Evolutionary conservation across 2,329 filamentous ascomycete genomes (phyloP).

Genomic region (Aspergillus versicolor): DNA sequence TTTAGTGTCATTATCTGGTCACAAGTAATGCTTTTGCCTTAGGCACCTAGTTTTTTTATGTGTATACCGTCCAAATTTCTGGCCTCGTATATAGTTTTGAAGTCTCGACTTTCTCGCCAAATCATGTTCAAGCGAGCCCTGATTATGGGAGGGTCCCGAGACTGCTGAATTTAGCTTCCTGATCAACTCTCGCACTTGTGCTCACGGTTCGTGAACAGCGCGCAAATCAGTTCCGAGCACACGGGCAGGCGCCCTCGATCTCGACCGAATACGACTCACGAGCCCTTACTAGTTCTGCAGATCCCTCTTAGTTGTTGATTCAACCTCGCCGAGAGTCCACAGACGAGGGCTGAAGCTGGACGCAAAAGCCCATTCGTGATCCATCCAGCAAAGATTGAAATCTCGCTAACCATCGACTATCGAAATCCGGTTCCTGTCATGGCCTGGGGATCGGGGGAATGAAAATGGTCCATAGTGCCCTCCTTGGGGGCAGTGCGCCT

Average conservation of each 20-base stretch:
- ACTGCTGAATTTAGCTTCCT: not conserved
- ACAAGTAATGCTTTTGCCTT: not conserved
- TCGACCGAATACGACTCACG: not conserved
- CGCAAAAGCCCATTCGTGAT: not conserved
- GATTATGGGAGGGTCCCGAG: not conserved
- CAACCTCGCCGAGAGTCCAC: not conserved
- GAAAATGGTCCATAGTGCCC: not conserved
- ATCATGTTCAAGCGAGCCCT: not conserved
- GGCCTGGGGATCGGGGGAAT: not conserved
- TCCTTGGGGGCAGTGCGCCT: not conserved
- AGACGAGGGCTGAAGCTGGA: not conserved
- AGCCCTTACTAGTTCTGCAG: slow-evolving; percentile 18
- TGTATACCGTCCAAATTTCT: not conserved
- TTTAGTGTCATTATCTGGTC: not conserved
- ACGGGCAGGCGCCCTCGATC: not conserved
- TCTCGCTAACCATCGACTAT: not conserved
- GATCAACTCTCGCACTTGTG: not conserved
- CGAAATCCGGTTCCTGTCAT: not conserved
- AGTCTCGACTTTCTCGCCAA: not conserved
- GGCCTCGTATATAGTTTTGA: not conserved
- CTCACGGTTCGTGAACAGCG: not conserved
- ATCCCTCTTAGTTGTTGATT: slow-evolving; percentile 13
- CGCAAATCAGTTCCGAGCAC: not conserved
- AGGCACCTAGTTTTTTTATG: not conserved
- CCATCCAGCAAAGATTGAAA: not conserved